Evolutionary conservation across 179 eudicot species (phyloP), one percentile per base, ranked within the genome.

Genomic region (Gypsophila paniculata): DNA sequence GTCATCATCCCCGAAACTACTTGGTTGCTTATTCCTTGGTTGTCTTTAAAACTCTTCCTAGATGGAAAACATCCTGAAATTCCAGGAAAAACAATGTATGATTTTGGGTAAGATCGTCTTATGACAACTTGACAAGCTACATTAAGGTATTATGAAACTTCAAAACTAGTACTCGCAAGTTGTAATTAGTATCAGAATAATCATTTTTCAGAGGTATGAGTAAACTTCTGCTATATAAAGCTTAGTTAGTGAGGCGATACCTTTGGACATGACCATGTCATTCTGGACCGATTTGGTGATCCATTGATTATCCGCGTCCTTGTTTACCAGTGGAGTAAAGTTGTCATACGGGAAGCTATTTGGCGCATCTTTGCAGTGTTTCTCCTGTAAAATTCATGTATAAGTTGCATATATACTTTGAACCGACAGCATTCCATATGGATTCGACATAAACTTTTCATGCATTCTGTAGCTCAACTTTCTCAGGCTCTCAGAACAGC

Each of bases 1-100:
- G 96, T 79, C 96, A 95, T 85, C 29, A 92, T 76, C 38, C 97
- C 95, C 0, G 89, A 83, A 15, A 90, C 76, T 19, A 89, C 55
- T 61, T 85, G 93, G 74, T 78, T 85, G 76, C 87, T 85, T 3
- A 78, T 15, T 46, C 89, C 89, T 32, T 68, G 81, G n/a, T 87
- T 64, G 44, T 73, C 62, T 76, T 84, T 84, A 73, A 68, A 72
- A 68, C 84, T 69, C 61, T 80, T 74, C 44, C 72, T 58, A 65
- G 68, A n/a, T n/a, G 85, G 64, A 29, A 68, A 80, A 71, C 74
- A 76, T 64, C 81, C 86, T 84, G 81, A 65, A 48, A 36, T 54
- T 54, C 19, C 44, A 36, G 12, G 68, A 36, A 15, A 36, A 36
- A 18, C 2, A 21, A 29, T 61, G 14, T 14, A 5, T 49, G 38